Percentiles rank a stretch among this genome's conserved stretches.
Conservation (phyloP, 192 early-diverging fungal genomes). For the Coemansia sp. region DNA sequence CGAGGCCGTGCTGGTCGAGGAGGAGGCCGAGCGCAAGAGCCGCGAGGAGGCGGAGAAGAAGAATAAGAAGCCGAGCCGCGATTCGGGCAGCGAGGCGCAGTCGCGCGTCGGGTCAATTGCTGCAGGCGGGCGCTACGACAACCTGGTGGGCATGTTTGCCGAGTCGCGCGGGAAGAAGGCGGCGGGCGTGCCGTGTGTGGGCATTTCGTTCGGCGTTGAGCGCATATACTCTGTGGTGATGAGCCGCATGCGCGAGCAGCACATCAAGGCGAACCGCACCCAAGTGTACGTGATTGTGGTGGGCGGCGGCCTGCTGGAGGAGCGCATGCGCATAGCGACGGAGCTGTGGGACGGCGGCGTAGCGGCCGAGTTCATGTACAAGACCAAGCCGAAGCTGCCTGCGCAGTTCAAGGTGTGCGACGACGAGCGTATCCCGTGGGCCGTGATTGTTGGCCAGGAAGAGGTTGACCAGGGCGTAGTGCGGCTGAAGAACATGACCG, state of each 20-base stretch:
- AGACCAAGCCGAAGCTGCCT: conserved; percentile 82
- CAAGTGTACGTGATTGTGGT: conserved; percentile 86
- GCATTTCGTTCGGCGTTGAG: conserved; percentile 94
- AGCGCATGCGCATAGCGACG: conserved; percentile 80
- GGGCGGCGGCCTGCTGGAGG: conserved; percentile 78
- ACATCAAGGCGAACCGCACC: conserved; percentile 73
- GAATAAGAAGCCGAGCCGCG: conserved; percentile 34
- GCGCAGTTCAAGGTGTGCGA: conserved; percentile 80
- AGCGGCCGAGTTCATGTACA: conserved; percentile 88
- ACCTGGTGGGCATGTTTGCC: conserved; percentile 95
- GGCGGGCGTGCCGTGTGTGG: conserved; percentile 88
- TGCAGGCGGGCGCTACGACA: conserved; percentile 96
- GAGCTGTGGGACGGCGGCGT: conserved; percentile 94
- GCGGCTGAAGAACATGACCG: conserved; percentile 81
- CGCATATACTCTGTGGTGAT: conserved; percentile 87
- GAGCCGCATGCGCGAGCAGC: conserved; percentile 54
- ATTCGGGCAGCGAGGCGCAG: conserved; percentile 58
- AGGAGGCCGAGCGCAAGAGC: conserved; percentile 11
- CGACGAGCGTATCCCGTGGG: conserved; percentile 83
- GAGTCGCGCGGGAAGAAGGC: conserved; percentile 49
- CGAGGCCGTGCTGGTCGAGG: conserved; percentile 76
- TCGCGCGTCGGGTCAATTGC: conserved; percentile 94
- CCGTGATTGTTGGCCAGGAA: conserved; percentile 81
- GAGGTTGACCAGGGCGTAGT: conserved; percentile 80
- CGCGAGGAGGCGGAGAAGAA: conserved; percentile 15